Conservation (phyloP, 345 rosid species). For the Crucihimalaya himalaica region DNA sequence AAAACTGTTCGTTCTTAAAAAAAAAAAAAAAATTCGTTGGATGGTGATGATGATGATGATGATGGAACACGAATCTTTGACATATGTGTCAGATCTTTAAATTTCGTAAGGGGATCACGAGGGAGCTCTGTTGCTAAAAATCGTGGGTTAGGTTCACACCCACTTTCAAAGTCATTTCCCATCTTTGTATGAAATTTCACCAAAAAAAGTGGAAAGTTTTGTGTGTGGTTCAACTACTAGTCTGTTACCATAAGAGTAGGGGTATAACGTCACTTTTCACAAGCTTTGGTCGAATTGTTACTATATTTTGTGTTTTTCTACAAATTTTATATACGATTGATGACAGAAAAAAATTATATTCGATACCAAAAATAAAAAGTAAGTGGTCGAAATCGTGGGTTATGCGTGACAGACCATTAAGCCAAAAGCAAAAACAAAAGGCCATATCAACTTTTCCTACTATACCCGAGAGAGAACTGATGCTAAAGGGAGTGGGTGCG, state of each 20-base stretch:
- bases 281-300: conserved; percentile 12
- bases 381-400: conserved; percentile 36
- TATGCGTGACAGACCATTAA: conserved; percentile 43
- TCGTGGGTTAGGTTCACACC: conserved; percentile 42
- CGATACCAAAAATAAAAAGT: neutral
- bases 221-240: conserved; percentile 37
- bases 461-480: conserved; percentile 33
- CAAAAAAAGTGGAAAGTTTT: conserved; percentile 22
- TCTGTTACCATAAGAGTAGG: conserved; percentile 15
- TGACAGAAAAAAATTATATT: no score
- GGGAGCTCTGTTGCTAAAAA: conserved; percentile 28
- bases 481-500: conserved; percentile 29
- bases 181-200: conserved; percentile 33
- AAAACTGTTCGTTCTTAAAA: conserved; percentile 25
- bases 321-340: conserved; percentile 20
- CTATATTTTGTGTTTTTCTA: conserved; percentile 2
- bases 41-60: conserved; percentile 6
- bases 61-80: conserved; percentile 37
- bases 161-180: conserved; percentile 38
- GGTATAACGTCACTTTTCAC: conserved; percentile 34
- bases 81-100: conserved; percentile 30
- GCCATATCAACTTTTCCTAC: conserved; percentile 25
- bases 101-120: conserved; percentile 33
- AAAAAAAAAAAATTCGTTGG: no score
- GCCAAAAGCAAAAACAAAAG: conserved; percentile 30